Evolutionary conservation across 495 filamentous ascomycete genomes (phyloP).

Genomic region (Penicillium diatomitis): DNA sequence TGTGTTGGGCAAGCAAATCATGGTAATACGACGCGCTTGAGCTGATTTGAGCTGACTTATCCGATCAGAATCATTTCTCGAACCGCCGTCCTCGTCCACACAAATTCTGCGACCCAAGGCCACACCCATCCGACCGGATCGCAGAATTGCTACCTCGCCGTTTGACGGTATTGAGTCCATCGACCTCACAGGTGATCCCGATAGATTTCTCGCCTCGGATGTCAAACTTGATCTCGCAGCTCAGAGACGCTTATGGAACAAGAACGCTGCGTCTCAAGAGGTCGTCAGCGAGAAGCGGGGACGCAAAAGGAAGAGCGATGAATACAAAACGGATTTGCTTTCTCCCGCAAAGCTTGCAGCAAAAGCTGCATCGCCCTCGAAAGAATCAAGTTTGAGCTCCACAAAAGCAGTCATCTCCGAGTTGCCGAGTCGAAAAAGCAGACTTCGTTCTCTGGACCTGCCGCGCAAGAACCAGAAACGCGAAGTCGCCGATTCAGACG

Average conservation of each 20-base stretch:
- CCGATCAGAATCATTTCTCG: conserved; percentile 5
- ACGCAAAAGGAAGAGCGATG: conserved; percentile 68
- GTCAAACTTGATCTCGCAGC: conserved; percentile 43
- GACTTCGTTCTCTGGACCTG: not conserved
- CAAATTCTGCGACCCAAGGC: conserved; percentile 7
- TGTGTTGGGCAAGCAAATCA: conserved; percentile 1
- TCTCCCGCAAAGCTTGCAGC: conserved; percentile 22
- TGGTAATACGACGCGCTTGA: too few relatives aligned
- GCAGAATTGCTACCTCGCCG: conserved; percentile 11
- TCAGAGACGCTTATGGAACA: conserved; percentile 48
- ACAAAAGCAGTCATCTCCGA: not conserved
- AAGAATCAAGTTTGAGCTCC: not conserved
- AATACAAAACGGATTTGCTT: conserved; percentile 44
- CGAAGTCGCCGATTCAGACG: conserved; percentile 40
- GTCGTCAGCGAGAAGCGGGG: conserved; percentile 41
- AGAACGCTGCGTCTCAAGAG: conserved; percentile 42
- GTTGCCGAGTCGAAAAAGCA: not conserved
- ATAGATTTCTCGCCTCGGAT: conserved; percentile 31
- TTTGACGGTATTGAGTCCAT: conserved; percentile 48
- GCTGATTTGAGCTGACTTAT: too few relatives aligned
- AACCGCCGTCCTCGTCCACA: conserved; percentile 13
- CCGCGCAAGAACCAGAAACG: conserved; percentile 7
- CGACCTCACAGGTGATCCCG: conserved; percentile 57
- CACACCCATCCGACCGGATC: conserved; percentile 16
- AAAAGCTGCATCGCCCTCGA: conserved; percentile 16